Conservation (phyloP, 371 early-diverging fungal species). For the Rhizopus microsporus region DNA sequence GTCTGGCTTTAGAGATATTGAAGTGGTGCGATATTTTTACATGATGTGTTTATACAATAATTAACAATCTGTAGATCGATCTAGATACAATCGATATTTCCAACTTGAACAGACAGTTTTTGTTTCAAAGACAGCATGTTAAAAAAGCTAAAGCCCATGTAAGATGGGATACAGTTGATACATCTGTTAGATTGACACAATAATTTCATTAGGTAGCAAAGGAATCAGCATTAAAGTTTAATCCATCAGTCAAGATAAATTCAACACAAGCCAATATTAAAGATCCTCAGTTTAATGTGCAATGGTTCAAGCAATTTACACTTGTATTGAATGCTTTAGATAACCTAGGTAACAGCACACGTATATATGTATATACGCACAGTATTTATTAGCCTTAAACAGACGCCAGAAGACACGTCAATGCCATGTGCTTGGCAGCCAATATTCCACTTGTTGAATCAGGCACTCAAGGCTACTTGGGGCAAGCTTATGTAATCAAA, state of each 20-base stretch:
- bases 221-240: slow-evolving; percentile 81
- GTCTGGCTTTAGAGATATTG: slow-evolving; percentile 84
- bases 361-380: not conserved
- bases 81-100: slow-evolving; percentile 98
- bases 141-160: slow-evolving; percentile 90
- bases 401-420: slow-evolving; percentile 96
- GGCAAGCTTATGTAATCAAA: slow-evolving; percentile 92
- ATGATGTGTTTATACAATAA: not conserved
- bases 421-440: slow-evolving; percentile 93
- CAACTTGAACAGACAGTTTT: slow-evolving; percentile 98
- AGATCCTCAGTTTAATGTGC: slow-evolving; percentile 76
- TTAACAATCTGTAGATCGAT: slow-evolving; percentile 73
- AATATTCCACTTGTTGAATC: slow-evolving; percentile 93
- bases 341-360: slow-evolving; percentile 76
- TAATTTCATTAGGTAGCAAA: slow-evolving; percentile 63
- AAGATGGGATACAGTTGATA: slow-evolving; percentile 4
- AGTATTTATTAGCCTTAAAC: not conserved
- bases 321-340: slow-evolving; percentile 98
- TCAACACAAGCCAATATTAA: slow-evolving; percentile 88
- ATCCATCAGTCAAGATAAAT: slow-evolving; percentile 73
- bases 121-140: slow-evolving; percentile 94
- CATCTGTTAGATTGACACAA: not conserved
- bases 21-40: slow-evolving; percentile 53
- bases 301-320: slow-evolving; percentile 92
- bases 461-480: slow-evolving; percentile 96